A percentile compares a stretch with the other conserved stretches of the same genome.
These are phyloP conservation scores for Colletotrichum aenigma DNA, from an alignment of 2,329 filamentous ascomycete species.

Conservation along the genomic window DNA sequence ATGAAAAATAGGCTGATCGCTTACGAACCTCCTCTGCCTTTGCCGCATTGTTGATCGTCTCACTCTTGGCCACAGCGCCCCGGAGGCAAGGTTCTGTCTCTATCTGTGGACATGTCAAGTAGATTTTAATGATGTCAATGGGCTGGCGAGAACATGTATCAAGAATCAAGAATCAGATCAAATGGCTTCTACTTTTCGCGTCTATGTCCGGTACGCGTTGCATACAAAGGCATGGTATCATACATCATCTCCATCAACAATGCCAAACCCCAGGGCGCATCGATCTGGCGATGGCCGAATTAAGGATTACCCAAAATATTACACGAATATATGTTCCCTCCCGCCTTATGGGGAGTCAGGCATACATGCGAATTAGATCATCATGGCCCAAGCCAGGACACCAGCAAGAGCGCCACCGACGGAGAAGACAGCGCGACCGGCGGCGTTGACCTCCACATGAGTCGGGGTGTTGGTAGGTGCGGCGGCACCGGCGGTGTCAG, in stretches of 20 bases:
- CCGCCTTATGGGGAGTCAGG: not conserved
- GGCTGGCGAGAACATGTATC: not conserved
- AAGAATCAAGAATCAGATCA: not conserved
- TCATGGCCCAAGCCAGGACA: not conserved
- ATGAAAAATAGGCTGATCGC: too few species aligned
- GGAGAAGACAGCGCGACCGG: slow-evolving; percentile 7
- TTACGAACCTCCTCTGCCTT: too few species aligned
- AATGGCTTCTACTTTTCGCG: not conserved
- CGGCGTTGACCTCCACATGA: slow-evolving; percentile 2
- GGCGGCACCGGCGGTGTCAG: not conserved
- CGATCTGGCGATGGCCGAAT: not conserved
- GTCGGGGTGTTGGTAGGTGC: not conserved
- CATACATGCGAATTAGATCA: not conserved
- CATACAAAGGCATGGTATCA: slow-evolving; percentile 11
- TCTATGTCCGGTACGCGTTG: not conserved
- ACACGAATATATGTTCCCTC: not conserved
- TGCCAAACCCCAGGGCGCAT: not conserved
- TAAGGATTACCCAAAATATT: slow-evolving; percentile 6
- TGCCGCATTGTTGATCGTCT: too few species aligned
- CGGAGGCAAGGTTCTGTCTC: too few species aligned
- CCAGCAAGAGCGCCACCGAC: not conserved
- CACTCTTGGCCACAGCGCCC: too few species aligned
- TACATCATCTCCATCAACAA: not conserved
- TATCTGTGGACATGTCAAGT: too few species aligned
- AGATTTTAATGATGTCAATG: too few species aligned